Percentiles rank a stretch among this genome's conserved stretches.
Conservation (phyloP, 2,329 filamentous ascomycete species). For the Cercospora canescens region DNA sequence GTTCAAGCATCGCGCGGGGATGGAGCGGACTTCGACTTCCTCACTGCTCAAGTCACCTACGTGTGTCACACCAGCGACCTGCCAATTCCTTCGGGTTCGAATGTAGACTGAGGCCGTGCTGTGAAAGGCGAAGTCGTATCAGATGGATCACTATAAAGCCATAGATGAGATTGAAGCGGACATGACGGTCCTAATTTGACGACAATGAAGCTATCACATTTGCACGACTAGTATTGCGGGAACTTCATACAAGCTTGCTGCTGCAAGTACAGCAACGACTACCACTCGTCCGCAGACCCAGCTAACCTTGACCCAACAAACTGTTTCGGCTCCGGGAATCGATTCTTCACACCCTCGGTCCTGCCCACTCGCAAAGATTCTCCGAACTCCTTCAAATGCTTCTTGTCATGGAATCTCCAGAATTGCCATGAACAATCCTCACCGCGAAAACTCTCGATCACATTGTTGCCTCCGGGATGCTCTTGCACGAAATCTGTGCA, state of each 20-base stretch:
- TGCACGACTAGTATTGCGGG: no score
- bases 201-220: no score
- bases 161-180: no score
- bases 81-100: no score
- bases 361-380: background rate
- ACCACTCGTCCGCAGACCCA: background rate
- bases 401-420: background rate
- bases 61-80: background rate
- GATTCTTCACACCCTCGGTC: background rate
- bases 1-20: background rate
- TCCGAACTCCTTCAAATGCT: background rate
- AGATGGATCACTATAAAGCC: no score
- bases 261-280: background rate
- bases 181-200: no score
- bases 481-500: conserved; percentile 5
- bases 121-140: no score
- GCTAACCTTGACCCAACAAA: background rate
- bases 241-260: no score
- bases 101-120: no score
- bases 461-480: background rate
- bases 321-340: background rate
- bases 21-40: background rate
- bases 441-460: conserved; percentile 2
- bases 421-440: conserved; percentile 8
- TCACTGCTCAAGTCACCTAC: background rate